phyloP scores from a whole-genome alignment of 495 filamentous ascomycete genomes.

The Sordaria brevicollis region DNA sequence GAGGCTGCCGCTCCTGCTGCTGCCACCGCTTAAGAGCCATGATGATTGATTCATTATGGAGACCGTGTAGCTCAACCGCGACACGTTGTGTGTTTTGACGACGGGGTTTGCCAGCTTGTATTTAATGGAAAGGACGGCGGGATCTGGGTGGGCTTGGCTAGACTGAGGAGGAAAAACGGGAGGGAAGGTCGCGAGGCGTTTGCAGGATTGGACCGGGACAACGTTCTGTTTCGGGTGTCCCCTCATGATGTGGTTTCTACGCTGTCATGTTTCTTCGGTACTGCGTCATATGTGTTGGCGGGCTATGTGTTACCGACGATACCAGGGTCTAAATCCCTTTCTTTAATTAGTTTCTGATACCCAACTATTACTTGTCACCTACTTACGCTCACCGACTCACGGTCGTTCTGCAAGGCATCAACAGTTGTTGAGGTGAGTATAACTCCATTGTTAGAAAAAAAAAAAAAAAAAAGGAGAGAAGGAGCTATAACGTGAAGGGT shows the following conservation, averaged over 20 bases:
- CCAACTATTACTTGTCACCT: slow-evolving; percentile 8
- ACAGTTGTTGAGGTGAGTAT: neutral
- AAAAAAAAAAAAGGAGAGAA: neutral
- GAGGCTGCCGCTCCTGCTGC: slow-evolving; percentile 7
- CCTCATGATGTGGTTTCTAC: neutral
- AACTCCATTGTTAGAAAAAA: neutral
- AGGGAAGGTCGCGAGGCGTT: neutral
- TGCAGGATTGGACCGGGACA: neutral
- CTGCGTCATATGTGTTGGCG: neutral
- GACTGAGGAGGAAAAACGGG: neutral
- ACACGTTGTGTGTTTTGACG: neutral
- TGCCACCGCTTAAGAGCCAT: slow-evolving; percentile 1
- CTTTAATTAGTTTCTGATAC: slow-evolving; percentile 3
- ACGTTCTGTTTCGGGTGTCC: neutral
- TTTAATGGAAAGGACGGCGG: neutral
- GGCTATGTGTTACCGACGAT: slow-evolving; percentile 5
- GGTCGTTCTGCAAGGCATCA: neutral
- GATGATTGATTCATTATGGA: neutral
- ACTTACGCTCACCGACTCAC: neutral
- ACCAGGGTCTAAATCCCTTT: neutral
- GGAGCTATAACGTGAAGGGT: neutral
- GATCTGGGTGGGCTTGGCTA: neutral
- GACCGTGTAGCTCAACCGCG: neutral
- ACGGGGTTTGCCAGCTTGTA: neutral
- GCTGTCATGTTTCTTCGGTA: slow-evolving; percentile 1